Evolutionary conservation across 2,329 filamentous ascomycete species (phyloP), one percentile per base, ranked within the genome.

Genomic region (Cladosporium sp.): DNA sequence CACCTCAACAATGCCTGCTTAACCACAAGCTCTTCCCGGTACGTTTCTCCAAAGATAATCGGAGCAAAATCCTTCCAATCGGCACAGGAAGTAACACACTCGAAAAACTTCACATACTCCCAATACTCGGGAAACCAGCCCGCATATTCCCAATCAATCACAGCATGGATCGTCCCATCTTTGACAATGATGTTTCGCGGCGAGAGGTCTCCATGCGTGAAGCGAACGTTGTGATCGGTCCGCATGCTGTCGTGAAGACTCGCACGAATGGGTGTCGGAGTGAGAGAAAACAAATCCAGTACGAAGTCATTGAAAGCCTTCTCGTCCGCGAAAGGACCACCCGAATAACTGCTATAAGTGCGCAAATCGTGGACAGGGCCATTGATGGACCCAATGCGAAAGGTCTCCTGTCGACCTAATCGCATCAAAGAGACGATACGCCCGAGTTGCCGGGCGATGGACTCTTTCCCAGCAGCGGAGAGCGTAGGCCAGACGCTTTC

Each of bases 111-210:
- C 25, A 25, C 25, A 39, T 62, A 64, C 38, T 65, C 63, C 63
- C 63, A 66, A 19, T 61, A 60, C 30, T 63, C 63, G 11, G 64
- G 61, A 40, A 59, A 64, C 63, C 63, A 66, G 8, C 61, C 63
- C 1, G 59, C 45, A 30, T 37, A 34, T 25, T 65, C 61, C 64
- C 63, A 66, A 38, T 65, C 63, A 15, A 65, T 61, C 6, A 66
- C 55, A 3, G 58, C 58, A 15, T 8, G n/a, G 66, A 69, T 54
- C 66, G 64, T 1, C 8, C 15, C 43, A 22, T 34, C 25, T n/a
- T 19, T 6, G 17, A 52, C 19, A 34, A 50, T n/a, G 11, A 52
- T 52, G 15, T 52, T 52, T 11, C n/a, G 50, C 22, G 6, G n/a
- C 3, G 22, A n/a, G 2, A 52, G 30, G 39, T 52, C 50, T 8